Evolutionary conservation across 2,329 filamentous ascomycete genomes (phyloP), one percentile per base, ranked within the genome.

Genomic region (Phaeosphaeriaceae sp.): DNA sequence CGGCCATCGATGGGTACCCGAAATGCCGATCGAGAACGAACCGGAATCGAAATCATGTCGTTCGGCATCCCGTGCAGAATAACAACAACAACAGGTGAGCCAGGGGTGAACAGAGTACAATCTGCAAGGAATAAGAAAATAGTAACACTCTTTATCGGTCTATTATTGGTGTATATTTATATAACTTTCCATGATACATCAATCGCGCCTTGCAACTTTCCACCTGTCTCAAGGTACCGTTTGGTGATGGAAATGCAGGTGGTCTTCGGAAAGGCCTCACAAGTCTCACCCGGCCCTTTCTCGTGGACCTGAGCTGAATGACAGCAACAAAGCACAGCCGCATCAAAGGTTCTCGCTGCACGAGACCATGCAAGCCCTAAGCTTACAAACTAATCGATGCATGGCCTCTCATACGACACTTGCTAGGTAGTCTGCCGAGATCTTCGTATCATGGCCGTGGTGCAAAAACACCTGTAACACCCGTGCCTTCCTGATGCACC

Each of bases 11-110:
- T 30, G 39, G 46, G 43, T 52, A 34, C 46, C 52, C 61, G 54
- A 59, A 30, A 39, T 35, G 33, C 58, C 56, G 61, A 52, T n/a
- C 60, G 55, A 58, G 29, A 45, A 60, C 55, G 13, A 28, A 13
- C 13, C 18, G 36, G 36, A 26, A 39, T 4, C n/a, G 11, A 26
- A 26, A 7, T 7, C 23, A 26, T 26, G 23, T 11, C 23, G 23
- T 8, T 2, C 23, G 23, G 23, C 23, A 26, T 26, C 7, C 7
- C 23, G 7, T 26, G 11, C 23, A 2, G 6, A 9, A 6, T n/a
- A n/a, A n/a, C n/a, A n/a, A n/a, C n/a, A n/a, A n/a, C n/a, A n/a
- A n/a, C n/a, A n/a, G n/a, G n/a, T n/a, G n/a, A n/a, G n/a, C n/a
- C n/a, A n/a, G n/a, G n/a, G n/a, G n/a, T n/a, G n/a, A n/a, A n/a